Conservation (phyloP, 345 rosid genomes). For the Populus alba region DNA sequence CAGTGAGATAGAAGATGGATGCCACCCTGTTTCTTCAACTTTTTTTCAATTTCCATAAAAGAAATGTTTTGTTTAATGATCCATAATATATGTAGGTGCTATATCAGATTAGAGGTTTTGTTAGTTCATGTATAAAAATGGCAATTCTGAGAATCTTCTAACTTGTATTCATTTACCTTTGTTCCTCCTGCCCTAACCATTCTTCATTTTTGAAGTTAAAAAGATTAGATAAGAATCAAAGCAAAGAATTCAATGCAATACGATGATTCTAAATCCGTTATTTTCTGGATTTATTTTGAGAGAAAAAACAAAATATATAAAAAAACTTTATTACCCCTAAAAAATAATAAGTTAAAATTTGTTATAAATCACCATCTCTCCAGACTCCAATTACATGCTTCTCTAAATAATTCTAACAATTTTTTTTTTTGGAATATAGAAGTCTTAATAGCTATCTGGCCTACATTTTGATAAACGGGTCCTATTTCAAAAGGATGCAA, state of each 20-base stretch:
- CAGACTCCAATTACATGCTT: neutral
- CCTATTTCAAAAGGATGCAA: neutral
- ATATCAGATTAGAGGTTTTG: neutral
- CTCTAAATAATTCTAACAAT: too few relatives aligned
- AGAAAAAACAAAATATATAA: too few relatives aligned
- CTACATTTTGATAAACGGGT: too few relatives aligned
- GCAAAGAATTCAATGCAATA: conserved; percentile 8
- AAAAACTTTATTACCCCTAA: too few relatives aligned
- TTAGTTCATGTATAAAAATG: conserved; percentile 11
- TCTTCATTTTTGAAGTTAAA: neutral
- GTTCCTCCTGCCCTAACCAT: neutral
- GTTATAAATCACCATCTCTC: neutral
- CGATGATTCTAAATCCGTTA: neutral
- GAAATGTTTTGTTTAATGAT: neutral
- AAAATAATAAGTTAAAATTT: too few relatives aligned
- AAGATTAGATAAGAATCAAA: conserved; percentile 7
- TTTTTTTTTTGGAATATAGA: too few relatives aligned
- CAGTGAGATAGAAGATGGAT: conserved; percentile 34
- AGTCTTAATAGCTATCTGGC: too few relatives aligned
- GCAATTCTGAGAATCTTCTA: conserved; percentile 19
- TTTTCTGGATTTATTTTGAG: too few relatives aligned
- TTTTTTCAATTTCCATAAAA: conserved; percentile 16
- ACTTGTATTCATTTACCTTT: neutral
- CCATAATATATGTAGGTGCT: conserved; percentile 2
- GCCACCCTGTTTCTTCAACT: conserved; percentile 13